Evolutionary conservation across 2,329 filamentous ascomycete genomes (phyloP), one percentile per base, ranked within the genome.

Genomic region (Pseudonectria buxi): DNA sequence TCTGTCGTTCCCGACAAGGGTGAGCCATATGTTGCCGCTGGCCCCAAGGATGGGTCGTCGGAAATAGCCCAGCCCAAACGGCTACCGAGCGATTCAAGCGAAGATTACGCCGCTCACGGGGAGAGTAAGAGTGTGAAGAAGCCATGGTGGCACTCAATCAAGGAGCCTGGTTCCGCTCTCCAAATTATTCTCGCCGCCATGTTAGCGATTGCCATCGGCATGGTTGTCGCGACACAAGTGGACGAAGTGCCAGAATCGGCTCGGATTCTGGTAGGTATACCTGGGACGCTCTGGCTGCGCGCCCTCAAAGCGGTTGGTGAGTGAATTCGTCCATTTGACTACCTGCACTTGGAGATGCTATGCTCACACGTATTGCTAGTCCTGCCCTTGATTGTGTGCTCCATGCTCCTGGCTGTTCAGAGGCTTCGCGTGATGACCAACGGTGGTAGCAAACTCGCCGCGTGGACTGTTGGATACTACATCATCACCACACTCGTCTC

Each of bases 371-470:
- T 22, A 14, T 22, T 9, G 12, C 12, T 4, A 71, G 70, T 74
- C 1, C 56, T 74, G 2, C 70, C 70, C 2, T 52, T 74, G 35
- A 74, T 74, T 28, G 56, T 73, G 16, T 65, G 61, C 7, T 69
- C 71, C 15, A 72, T 74, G 59, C 65, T 74, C 30, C 57, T 73
- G 13, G 67, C 70, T 5, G 57, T 74, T 6, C 67, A 68, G 30
- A 59, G 62, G n/a, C 58, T 74, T 7, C 61, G 65, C 13, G 60
- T 56, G 6, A 69, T 74, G 62, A 55, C 64, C 10, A 49, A 60
- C 9, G 61, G 64, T 10, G 68, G 63, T 6, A 60, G 57, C 10
- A 53, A 54, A 33, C 60, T 74, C 0, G 71, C 68, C n/a, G 53
- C 50, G 16, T 72, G 63, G 64, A 70, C 69, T 1, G 58, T 74